phyloP scores from a whole-genome alignment of 495 filamentous ascomycete species.

The Stereocaulon alpinum region DNA sequence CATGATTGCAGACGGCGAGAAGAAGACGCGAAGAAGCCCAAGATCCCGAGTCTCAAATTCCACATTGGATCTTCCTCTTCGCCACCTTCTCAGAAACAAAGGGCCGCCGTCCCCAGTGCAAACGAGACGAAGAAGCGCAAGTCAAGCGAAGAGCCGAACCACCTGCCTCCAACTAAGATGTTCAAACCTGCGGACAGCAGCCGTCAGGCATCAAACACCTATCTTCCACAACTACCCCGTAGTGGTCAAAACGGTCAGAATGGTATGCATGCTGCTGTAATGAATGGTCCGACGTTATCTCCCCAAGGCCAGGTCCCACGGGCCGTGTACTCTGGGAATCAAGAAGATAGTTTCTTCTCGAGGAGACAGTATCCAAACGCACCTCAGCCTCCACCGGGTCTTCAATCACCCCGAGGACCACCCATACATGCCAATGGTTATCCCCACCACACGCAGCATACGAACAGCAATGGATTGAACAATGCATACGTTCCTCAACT shows the following conservation, averaged over 20 bases:
- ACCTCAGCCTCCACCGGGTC: conserved; percentile 14
- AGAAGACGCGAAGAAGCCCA: conserved; percentile 52
- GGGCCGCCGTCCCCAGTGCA: conserved; percentile 4
- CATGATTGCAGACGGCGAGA: conserved; percentile 59
- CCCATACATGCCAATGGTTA: conserved; percentile 18
- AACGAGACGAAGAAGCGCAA: conserved; percentile 24
- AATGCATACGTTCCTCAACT: conserved; percentile 23
- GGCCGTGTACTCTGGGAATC: conserved; percentile 20
- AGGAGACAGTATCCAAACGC: background rate
- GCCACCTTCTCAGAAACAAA: conserved; percentile 26
- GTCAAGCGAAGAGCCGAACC: conserved; percentile 19
- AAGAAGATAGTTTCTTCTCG: conserved; percentile 15
- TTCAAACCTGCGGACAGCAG: conserved; percentile 17
- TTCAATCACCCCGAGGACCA: conserved; percentile 16
- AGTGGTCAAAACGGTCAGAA: conserved; percentile 25
- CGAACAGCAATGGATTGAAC: conserved; percentile 8
- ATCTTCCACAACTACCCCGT: conserved; percentile 23
- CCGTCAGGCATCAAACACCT: conserved; percentile 20
- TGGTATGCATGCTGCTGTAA: conserved; percentile 24
- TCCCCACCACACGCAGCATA: conserved; percentile 4
- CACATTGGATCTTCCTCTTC: conserved; percentile 45
- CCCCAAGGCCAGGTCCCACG: conserved; percentile 30
- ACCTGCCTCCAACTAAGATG: conserved; percentile 31
- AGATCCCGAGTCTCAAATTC: conserved; percentile 63
- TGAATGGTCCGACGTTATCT: conserved; percentile 28